Evolutionary conservation across 768 basidiomycete genomes (phyloP).

Genomic region (Kwoniella bestiolae): DNA sequence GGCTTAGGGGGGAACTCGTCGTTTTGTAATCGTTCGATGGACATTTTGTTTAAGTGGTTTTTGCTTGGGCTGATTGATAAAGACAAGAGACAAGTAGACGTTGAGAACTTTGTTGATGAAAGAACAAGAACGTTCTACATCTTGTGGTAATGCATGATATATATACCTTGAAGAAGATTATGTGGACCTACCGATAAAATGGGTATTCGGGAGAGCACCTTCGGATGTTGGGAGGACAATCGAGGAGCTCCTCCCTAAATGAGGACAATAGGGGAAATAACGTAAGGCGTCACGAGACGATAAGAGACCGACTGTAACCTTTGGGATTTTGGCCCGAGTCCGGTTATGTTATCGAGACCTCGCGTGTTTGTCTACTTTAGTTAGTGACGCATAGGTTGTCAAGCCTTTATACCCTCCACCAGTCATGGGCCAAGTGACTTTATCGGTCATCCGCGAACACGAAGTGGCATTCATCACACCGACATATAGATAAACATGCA

Average conservation of each 20-base stretch:
- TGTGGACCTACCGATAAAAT: background rate
- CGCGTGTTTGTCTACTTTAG: too few relatives aligned
- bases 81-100: background rate
- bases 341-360: too few relatives aligned
- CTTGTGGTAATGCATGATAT: background rate
- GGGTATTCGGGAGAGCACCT: background rate
- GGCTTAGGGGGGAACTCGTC: slow-evolving; percentile 49
- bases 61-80: background rate
- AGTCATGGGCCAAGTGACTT: background rate
- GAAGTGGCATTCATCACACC: background rate
- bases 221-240: background rate
- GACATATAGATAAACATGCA: background rate
- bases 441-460: background rate
- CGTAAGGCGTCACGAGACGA: background rate
- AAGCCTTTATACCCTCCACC: too few relatives aligned
- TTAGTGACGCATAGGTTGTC: too few relatives aligned
- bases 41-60: background rate
- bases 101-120: background rate
- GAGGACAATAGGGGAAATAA: background rate
- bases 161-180: background rate
- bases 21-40: slow-evolving; percentile 30
- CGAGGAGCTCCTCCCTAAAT: background rate
- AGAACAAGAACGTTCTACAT: background rate
- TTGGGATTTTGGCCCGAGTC: too few relatives aligned
- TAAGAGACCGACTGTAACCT: background rate